Conservation (phyloP, 805 yeast species). For the Candida vartiovaarae region DNA sequence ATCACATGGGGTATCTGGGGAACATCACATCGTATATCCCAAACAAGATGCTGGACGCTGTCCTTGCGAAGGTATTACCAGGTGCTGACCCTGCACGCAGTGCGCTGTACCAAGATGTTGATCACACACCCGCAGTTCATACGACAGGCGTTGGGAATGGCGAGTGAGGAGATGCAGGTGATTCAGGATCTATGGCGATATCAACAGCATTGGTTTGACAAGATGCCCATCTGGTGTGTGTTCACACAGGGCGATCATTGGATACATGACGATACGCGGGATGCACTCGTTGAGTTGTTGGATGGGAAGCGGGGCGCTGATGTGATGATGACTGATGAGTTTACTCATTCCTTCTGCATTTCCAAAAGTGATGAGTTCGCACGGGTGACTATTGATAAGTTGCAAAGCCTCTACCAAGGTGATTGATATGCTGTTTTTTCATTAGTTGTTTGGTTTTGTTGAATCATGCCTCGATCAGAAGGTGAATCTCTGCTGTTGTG, state of each 20-base stretch:
- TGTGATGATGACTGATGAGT: conserved; percentile 27
- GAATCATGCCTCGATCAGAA: not conserved
- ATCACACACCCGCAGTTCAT: conserved; percentile 37
- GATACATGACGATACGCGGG: conserved; percentile 50
- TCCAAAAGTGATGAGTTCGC: conserved; percentile 43
- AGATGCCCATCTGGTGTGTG: conserved; percentile 39
- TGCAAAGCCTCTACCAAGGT: not conserved
- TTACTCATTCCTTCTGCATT: conserved; percentile 58
- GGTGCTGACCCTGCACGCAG: conserved; percentile 8
- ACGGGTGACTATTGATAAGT: conserved; percentile 26
- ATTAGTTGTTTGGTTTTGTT: not conserved
- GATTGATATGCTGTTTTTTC: too few relatives aligned
- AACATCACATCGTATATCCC: conserved; percentile 22
- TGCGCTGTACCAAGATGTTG: conserved; percentile 35
- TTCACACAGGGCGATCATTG: conserved; percentile 60
- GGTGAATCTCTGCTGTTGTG: conserved; percentile 19
- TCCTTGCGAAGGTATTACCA: conserved; percentile 6
- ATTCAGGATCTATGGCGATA: conserved; percentile 44
- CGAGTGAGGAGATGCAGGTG: conserved; percentile 48
- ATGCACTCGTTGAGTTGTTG: conserved; percentile 29
- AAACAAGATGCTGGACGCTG: conserved; percentile 4
- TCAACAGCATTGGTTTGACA: conserved; percentile 40
- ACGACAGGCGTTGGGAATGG: conserved; percentile 49
- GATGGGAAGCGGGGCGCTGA: conserved; percentile 27
- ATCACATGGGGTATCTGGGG: conserved; percentile 25